Conservation (phyloP, 148 eudicot species). For the Cornus kousa region DNA sequence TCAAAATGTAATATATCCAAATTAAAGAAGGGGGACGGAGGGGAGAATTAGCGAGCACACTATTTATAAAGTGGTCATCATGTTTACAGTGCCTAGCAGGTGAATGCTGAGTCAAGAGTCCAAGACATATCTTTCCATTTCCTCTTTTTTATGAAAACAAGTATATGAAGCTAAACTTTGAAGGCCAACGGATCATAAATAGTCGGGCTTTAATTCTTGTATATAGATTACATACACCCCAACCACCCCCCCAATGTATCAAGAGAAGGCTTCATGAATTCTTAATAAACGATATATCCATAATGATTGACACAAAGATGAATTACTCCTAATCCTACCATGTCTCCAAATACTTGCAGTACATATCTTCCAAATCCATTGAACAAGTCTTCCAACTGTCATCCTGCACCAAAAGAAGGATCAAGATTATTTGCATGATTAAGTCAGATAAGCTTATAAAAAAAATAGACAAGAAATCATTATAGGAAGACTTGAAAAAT, state of each 20-base stretch:
- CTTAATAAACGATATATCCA: too few relatives aligned
- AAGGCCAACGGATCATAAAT: background rate
- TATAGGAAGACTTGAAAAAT: background rate
- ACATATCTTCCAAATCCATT: constrained; percentile 57
- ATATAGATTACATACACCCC: background rate
- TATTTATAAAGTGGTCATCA: background rate
- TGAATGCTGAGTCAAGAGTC: background rate
- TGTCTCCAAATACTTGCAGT: constrained; percentile 32
- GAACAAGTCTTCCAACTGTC: constrained; percentile 46
- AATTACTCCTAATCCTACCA: constrained; percentile 33
- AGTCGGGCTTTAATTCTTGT: background rate
- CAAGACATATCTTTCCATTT: background rate
- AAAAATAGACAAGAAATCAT: background rate
- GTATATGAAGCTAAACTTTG: background rate
- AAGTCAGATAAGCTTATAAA: background rate
- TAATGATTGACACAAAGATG: too few relatives aligned
- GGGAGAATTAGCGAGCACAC: background rate
- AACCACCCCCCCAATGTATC: too few relatives aligned
- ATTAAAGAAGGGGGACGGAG: background rate
- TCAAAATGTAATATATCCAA: background rate
- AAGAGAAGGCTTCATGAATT: too few relatives aligned
- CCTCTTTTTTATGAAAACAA: background rate
- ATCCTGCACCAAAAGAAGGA: constrained; percentile 36
- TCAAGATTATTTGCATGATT: background rate
- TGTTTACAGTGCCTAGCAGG: background rate